Conservation (phyloP, 106 monocot species). For the Dendrobium catenatum region DNA sequence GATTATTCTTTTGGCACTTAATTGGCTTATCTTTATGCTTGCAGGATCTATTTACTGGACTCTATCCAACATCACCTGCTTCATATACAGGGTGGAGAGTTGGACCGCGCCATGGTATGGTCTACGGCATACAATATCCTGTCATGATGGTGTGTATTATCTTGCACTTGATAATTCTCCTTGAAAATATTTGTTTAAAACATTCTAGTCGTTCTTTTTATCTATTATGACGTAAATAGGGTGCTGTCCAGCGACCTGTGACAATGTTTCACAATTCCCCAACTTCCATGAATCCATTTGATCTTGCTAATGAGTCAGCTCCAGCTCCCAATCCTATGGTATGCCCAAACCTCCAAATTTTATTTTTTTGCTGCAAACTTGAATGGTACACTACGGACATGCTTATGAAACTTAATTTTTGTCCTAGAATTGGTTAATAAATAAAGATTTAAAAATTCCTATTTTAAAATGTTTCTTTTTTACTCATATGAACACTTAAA, state of each 20-base stretch:
- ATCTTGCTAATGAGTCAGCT: constrained; percentile 8
- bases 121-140: constrained; percentile 21
- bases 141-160: constrained; percentile 16
- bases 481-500: background rate
- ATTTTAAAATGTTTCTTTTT: background rate
- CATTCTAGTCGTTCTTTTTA: background rate
- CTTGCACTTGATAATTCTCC: background rate
- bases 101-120: constrained; percentile 9
- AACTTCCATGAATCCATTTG: constrained; percentile 20
- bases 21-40: background rate
- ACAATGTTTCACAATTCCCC: constrained; percentile 5
- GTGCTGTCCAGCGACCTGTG: background rate
- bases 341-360: background rate
- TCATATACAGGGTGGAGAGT: constrained; percentile 10
- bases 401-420: background rate
- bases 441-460: background rate
- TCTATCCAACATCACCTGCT: constrained; percentile 12
- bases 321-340: constrained; percentile 19
- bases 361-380: background rate
- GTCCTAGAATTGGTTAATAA: background rate
- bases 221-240: background rate
- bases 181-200: background rate
- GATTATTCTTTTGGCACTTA: background rate
- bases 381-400: background rate
- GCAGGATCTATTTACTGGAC: constrained; percentile 28